Evolutionary conservation across 148 eudicot genomes (phyloP), one percentile per base, ranked within the genome.

Genomic region (Rhododendron vialii): DNA sequence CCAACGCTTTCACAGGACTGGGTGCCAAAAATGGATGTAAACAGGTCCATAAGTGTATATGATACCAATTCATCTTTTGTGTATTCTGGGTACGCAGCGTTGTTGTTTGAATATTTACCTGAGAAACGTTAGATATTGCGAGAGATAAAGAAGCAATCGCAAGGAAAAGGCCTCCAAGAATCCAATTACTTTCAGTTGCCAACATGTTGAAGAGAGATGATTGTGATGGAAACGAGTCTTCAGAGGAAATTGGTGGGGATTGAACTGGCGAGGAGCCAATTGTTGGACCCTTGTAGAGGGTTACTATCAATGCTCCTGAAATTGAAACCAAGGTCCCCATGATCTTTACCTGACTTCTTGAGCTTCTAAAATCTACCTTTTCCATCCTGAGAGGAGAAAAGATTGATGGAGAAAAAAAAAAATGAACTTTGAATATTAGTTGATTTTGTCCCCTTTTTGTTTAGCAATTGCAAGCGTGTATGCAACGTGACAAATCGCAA

Each of bases 301-400:
- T 92, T 45, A 92, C 91, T 76, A 92, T 69, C 82, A 90, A 75
- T 83, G 94, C 94, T 55, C 94, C 93, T 55, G 84, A 84, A 45
- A 92, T 91, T 84, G 94, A 92, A 26, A 91, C 80, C 36, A 87
- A 13, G 2, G 94, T 92, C 63, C 92, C 94, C 85, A 88, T 20
- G 47, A 90, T 76, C 83, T 92, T 92, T 41, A 89, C 26, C 77
- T 76, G 85, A 82, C 92, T 88, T 67, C 85, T 90, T 47, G 80
- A 67, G 61, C 74, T 91, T 85, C 88, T 86, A 81, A 88, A 33
- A 26, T 92, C 88, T 53, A 89, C 65, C 78, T 82, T 87, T 84
- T 92, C 94, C 94, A 92, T 91, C 91, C 93, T 92, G 65, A 30
- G 28, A 73, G 22, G 38, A 30, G 63, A 65, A 3, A 51, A 61